Conservation (phyloP, 1,284 basidiomycete genomes). For the Melampsora americana region DNA sequence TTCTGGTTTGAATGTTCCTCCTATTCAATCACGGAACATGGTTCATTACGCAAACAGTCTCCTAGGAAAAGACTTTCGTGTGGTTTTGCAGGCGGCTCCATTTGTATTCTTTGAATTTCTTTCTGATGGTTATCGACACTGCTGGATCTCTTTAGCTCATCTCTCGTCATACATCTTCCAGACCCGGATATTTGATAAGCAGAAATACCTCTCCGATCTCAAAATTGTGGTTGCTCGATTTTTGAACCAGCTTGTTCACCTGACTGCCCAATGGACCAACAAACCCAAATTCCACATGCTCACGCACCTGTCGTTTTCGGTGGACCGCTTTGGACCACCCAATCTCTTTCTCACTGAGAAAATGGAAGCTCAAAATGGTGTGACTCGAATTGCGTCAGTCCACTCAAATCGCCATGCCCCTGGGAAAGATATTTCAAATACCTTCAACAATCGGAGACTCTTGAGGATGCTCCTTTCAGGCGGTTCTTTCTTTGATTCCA, state of each 20-base stretch:
- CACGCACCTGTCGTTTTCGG: constrained; percentile 47
- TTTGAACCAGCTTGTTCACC: constrained; percentile 50
- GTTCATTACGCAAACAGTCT: constrained; percentile 43
- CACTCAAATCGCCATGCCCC: too few species aligned
- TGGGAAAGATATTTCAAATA: too few species aligned
- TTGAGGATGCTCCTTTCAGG: too few species aligned
- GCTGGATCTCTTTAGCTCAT: too few species aligned
- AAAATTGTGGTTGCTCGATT: constrained; percentile 52
- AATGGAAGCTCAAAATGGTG: too few species aligned
- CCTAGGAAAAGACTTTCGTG: constrained; percentile 55
- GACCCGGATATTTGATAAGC: constrained; percentile 53
- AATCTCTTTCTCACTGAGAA: too few species aligned
- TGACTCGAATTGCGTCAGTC: too few species aligned
- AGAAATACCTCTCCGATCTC: constrained; percentile 48
- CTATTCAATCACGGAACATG: background rate
- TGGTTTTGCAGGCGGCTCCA: constrained; percentile 55
- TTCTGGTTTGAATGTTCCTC: background rate
- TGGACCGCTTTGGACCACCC: constrained; percentile 26
- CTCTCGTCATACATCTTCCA: constrained; percentile 56
- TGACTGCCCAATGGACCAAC: constrained; percentile 55
- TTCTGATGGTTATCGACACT: too few species aligned
- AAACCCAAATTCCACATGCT: constrained; percentile 56
- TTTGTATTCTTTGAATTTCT: too few species aligned
- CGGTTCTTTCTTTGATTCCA: too few species aligned
- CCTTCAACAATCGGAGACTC: too few species aligned